These are phyloP conservation scores for Lithocarpus polystachyus DNA, from an alignment of 306 rosid species.

Conservation along the genomic window DNA sequence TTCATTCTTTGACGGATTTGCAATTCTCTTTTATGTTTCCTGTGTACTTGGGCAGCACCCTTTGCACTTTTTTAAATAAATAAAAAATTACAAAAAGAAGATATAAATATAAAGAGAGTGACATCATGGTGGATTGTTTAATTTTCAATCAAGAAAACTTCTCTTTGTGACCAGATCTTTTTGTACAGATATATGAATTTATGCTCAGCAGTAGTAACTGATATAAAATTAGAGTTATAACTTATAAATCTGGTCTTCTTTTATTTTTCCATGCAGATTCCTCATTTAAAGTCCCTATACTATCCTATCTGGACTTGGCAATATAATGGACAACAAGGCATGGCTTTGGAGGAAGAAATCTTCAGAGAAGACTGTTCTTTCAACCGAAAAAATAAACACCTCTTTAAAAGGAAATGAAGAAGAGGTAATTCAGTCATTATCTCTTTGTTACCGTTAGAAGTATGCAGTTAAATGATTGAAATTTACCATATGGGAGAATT, in stretches of 20 bases:
- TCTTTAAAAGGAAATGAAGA: conserved; percentile 51
- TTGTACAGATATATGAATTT: no score
- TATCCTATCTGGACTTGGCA: conserved; percentile 11
- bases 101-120: no score
- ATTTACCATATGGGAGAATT: no score
- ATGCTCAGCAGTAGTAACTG: no score
- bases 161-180: no score
- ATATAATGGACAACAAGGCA: conserved; percentile 64
- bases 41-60: neutral
- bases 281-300: conserved; percentile 16
- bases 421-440: conserved; percentile 40
- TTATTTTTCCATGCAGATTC: conserved; percentile 26
- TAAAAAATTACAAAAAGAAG: neutral
- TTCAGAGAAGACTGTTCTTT: conserved; percentile 50
- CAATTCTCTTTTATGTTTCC: neutral
- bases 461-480: no score
- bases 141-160: neutral
- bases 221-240: neutral
- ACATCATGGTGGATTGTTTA: no score
- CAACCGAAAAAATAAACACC: conserved; percentile 38
- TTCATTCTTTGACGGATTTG: neutral
- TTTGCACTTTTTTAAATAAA: neutral
- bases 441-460: no score
- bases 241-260: neutral
- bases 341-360: conserved; percentile 91